Base-by-base conservation (phyloP, 2,329 filamentous ascomycete genomes). In the Penicillium italicum region DNA sequence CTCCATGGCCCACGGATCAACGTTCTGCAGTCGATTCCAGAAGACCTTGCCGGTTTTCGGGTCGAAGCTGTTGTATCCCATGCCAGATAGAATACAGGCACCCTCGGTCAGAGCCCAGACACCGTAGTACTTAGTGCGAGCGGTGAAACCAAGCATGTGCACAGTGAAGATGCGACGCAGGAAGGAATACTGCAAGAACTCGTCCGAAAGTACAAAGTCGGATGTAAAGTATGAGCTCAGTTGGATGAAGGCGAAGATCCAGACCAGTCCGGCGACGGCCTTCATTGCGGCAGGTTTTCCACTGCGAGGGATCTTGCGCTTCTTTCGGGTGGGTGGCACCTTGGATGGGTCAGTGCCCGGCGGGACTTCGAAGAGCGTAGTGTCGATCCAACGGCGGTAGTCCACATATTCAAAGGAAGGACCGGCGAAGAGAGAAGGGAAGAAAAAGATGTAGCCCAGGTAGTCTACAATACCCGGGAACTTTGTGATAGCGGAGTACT, bases 341-440 rank as follows among this genome's bases (percentile, higher is more conserved):
- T 93, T 95, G 26, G 88, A 81, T 0, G 91, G 90, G 65, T 96
- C 91, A n/a, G 88, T 82, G 11, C 86, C 87, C 1, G 87, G 80
- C 1, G 91, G 90, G 1, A 95, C 80, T 33, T 96, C 88, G 72
- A 99, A 99, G 87, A 99, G 96, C 62, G 87, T 88, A 3, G 91
- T 96, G 66, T 95, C 91, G 61, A 99, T 87, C 88, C 93, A 99
- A 49, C 87, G 85, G 51, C 85, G 86, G 76, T 97, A 99, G 69
- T 99, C 93, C 59, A 87, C 87, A 70, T 89, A 99, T 72, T 99
- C 95, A 70, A 97, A 97, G 0, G 94, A 88, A 0, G 94, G 94
- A 0, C 95, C 94, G 1, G 84, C 90, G 66, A 97, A 87, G 16
- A 99, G 80, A 0, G 90, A 87, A 0, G 94, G 94, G 73, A 99